Evolutionary conservation across 2,329 filamentous ascomycete genomes (phyloP).

Genomic region (Colletotrichum phormii): DNA sequence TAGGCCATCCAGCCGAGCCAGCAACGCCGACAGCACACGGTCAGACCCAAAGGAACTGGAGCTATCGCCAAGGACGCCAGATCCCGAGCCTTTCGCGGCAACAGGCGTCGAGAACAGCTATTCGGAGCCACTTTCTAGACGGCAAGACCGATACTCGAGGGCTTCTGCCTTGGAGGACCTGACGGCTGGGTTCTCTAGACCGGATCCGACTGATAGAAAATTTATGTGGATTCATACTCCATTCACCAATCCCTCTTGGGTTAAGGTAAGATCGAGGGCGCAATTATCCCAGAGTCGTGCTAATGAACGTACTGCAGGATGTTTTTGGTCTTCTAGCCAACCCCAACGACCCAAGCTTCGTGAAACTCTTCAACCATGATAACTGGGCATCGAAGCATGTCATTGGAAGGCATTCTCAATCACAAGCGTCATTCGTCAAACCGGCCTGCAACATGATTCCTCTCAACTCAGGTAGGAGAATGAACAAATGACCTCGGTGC

Average conservation of each 20-base stretch:
- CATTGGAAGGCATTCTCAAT: slow-evolving; percentile 60
- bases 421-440: slow-evolving; percentile 62
- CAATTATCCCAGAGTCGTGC: background rate
- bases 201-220: slow-evolving; percentile 53
- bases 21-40: slow-evolving; percentile 41
- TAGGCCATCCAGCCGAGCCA: slow-evolving; percentile 45
- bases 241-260: slow-evolving; percentile 69
- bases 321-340: slow-evolving; percentile 7
- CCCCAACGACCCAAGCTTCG: slow-evolving; percentile 38
- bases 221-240: slow-evolving; percentile 70
- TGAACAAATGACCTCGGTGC: accelerated
- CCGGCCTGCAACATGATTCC: slow-evolving; percentile 61
- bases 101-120: background rate
- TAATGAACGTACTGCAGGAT: background rate
- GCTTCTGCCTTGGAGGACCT: slow-evolving; percentile 43
- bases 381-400: slow-evolving; percentile 62
- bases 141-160: slow-evolving; percentile 1
- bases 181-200: slow-evolving; percentile 54
- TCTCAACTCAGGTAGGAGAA: slow-evolving; percentile 33
- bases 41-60: slow-evolving; percentile 47
- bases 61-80: slow-evolving; percentile 39
- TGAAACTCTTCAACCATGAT: slow-evolving; percentile 56
- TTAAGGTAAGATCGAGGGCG: slow-evolving; percentile 55
- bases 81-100: background rate
- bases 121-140: slow-evolving; percentile 15